Base-by-base conservation (phyloP, 176 grass and related monocot genomes). In the Puccinellia tenuiflora region DNA sequence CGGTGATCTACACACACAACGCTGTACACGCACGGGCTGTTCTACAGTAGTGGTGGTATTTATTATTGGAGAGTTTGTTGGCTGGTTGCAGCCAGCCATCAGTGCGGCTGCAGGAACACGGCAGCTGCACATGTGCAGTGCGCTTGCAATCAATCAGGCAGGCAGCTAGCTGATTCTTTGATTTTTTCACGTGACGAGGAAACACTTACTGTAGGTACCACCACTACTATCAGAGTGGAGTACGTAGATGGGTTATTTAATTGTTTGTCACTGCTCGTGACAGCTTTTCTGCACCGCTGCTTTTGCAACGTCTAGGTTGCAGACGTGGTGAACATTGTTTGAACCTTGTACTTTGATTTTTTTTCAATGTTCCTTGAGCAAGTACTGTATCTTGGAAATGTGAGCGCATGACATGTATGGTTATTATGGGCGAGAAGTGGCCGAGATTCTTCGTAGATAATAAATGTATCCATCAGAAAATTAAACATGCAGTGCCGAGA, bases 21-120 rank as follows among this genome's bases (percentile, higher is more conserved):
- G 52, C 30, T 60, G 39, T 76, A 82, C 37, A 46, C 39, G 59
- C 63, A 17, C 24, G 13, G 57, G 1, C 25, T 61, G 25, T 30
- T 37, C 57, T 69, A 71, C 40, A 71, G 39, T 11, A 12, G 3
- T 50, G 47, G 22, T 83, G 33, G 39, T 80, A 86, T 77, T 89
- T 77, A 89, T 18, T 54, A 70, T 50, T 10, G 51, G 31, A 43
- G 71, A 33, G 57, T 38, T 74, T 2, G 61, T 50, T 85, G 78
- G 68, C 39, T 45, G 22, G 37, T 29, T 43, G 59, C 5, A 13
- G 35, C 17, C 28, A 70, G 70, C 56, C 83, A 73, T 85, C 68
- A 75, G 52, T 86, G 83, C 72, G 72, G 71, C 83, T 40, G 87
- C 87, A 59, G 59, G 17, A 22, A 50, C 7, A 65, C 72, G 37